Evolutionary conservation across 768 basidiomycete genomes (phyloP).

Genomic region (Grammothele lineata): DNA sequence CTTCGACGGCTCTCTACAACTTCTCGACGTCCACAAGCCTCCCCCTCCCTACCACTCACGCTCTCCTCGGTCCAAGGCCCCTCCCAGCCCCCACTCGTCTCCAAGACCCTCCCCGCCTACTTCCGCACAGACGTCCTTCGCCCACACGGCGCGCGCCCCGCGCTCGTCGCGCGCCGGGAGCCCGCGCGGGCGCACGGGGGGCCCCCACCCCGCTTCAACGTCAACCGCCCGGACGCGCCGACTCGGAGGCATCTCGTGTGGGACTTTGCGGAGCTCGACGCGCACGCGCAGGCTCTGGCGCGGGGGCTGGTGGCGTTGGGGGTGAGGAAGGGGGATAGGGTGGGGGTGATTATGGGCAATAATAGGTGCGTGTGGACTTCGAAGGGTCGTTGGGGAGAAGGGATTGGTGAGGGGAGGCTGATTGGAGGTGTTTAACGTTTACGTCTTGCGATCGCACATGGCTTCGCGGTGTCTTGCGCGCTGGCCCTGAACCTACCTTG

Average conservation of each 20-base stretch:
- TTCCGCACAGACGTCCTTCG: conserved; percentile 54
- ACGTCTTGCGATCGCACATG: too few relatives aligned
- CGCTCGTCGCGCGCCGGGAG: conserved; percentile 64
- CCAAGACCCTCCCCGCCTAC: conserved; percentile 56
- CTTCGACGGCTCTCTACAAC: too few relatives aligned
- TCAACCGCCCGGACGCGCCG: conserved; percentile 20
- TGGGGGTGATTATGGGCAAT: conserved; percentile 83
- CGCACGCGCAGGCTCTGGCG: conserved; percentile 62
- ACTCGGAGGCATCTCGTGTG: conserved; percentile 69
- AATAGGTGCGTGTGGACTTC: conserved; percentile 66
- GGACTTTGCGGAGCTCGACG: conserved; percentile 69
- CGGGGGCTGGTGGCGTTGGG: conserved; percentile 67
- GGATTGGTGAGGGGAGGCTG: too few relatives aligned
- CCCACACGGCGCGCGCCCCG: conserved; percentile 46
- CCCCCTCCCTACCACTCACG: neutral
- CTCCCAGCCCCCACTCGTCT: conserved; percentile 48
- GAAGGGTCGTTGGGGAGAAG: too few relatives aligned
- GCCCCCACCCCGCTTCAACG: conserved; percentile 43
- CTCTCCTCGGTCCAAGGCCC: conserved; percentile 56
- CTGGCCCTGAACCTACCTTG: neutral
- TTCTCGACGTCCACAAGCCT: too few relatives aligned
- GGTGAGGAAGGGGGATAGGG: conserved; percentile 69
- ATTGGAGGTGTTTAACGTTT: too few relatives aligned
- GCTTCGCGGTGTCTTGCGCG: too few relatives aligned
- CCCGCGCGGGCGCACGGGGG: conserved; percentile 55